Evolutionary conservation across 140 eudicot genomes (phyloP), one percentile per base, ranked within the genome.

Genomic region (Oenanthe javanica): DNA sequence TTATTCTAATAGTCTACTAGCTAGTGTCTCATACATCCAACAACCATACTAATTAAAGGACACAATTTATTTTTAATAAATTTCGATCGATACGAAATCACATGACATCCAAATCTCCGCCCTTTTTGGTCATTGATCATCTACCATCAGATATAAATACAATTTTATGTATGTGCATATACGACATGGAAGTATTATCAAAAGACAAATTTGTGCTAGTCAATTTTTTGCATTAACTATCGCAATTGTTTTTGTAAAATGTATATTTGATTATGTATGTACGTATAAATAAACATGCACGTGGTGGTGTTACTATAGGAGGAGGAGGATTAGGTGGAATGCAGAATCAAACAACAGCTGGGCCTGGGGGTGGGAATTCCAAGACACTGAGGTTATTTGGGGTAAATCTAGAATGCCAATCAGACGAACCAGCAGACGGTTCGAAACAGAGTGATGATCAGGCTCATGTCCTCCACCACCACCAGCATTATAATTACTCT

Each of bases 371-470:
- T 79, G 93, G 89, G 80, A 87, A 88, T 79, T 84, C 85, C 19
- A 86, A 84, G 90, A 89, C 85, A 79, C 67, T 92, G 72, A 84
- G 97, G 87, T 83, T 91, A 46, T 91, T 91, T 67, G 96, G 96
- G 54, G 96, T 91, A 81, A 91, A 91, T 82, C 80, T 91, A 72
- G 93, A 91, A 63, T 91, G 91, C 81, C 89, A 78, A 25, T 31
- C 91, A 47, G 86, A 90, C 50, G 89, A 88, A 14, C 81, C 91
- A 45, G 75, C 84, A 48, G 89, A 83, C 83, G 84, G 89, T 59
- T 83, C 89, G 76, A 80, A 88, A 88, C 87, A 75, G 46, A 36
- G 45, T 16, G 47, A 31, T 9, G 88, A 84, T 81, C 88, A 83
- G 85, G 84, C 90, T 82, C 87, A 84, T 49, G 63, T 84, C 82